Evolutionary conservation across 345 rosid genomes (phyloP).

Genomic region (Orychophragmus violaceus): DNA sequence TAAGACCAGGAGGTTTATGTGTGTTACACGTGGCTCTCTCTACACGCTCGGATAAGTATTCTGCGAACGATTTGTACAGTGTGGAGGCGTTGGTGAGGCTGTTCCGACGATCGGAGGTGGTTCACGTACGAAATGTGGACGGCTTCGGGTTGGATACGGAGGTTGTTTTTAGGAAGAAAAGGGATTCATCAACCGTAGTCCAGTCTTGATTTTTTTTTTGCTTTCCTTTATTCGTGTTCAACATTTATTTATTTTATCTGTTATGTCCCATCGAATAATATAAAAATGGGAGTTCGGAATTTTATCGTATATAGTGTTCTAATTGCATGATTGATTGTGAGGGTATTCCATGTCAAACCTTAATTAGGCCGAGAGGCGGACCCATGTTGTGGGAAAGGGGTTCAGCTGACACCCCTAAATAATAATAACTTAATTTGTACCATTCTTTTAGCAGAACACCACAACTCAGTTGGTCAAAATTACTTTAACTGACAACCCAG

Average conservation of each 20-base stretch:
- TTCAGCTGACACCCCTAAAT: too few species aligned
- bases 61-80: slow-evolving; percentile 71
- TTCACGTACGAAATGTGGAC: slow-evolving; percentile 55
- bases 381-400: too few species aligned
- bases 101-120: slow-evolving; percentile 53
- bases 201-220: not conserved
- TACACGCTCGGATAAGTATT: slow-evolving; percentile 65
- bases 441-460: too few species aligned
- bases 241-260: not conserved
- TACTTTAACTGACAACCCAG: too few species aligned
- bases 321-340: not conserved
- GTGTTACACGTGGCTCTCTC: slow-evolving; percentile 67
- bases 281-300: not conserved
- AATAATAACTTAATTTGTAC: too few species aligned
- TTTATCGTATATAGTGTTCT: not conserved
- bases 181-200: not conserved
- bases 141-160: slow-evolving; percentile 91
- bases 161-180: slow-evolving; percentile 55
- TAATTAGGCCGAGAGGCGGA: too few species aligned
- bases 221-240: not conserved
- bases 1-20: slow-evolving; percentile 61
- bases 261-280: not conserved
- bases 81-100: slow-evolving; percentile 46
- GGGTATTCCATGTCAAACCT: not conserved
- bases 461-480: too few species aligned